Percentiles rank a stretch among this genome's conserved stretches.
Conservation (phyloP, 352 stramenopile genomes). For the Globisporangium alternatum region DNA sequence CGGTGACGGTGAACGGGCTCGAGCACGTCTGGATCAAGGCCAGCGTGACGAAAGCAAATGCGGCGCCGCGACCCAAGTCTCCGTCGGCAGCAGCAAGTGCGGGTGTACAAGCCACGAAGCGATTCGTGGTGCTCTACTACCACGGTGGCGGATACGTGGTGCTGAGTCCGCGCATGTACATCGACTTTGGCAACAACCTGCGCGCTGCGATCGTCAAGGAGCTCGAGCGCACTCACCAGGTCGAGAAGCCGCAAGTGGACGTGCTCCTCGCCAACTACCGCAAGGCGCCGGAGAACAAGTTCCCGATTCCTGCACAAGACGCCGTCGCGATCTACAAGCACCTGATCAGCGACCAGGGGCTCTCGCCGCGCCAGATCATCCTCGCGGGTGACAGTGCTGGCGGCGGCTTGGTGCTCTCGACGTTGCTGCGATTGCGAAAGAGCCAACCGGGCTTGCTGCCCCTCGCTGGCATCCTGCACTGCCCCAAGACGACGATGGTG, state of each 20-base stretch:
- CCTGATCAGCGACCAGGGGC: conserved; percentile 27
- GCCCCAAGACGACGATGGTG: conserved; percentile 30
- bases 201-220: conserved; percentile 24
- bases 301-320: conserved; percentile 37
- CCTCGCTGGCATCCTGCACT: conserved; percentile 30
- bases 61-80: conserved; percentile 2
- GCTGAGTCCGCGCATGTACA: conserved; percentile 40
- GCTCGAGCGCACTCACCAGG: conserved; percentile 15
- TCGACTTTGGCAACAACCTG: conserved; percentile 26
- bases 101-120: conserved; percentile 11
- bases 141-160: conserved; percentile 46
- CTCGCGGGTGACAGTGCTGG: conserved; percentile 45
- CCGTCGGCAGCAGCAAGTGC: neutral
- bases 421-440: conserved; percentile 33
- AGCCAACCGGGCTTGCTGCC: conserved; percentile 21
- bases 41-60: neutral
- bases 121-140: conserved; percentile 36
- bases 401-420: conserved; percentile 37
- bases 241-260: conserved; percentile 28
- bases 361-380: conserved; percentile 37
- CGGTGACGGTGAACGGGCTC: conserved; percentile 33
- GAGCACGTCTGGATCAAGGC: conserved; percentile 42
- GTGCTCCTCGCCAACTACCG: conserved; percentile 50
- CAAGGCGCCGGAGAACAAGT: conserved; percentile 44
- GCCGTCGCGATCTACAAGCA: conserved; percentile 41